Percentiles rank a stretch among this genome's conserved stretches.
Evolutionary conservation across 495 filamentous ascomycete genomes (phyloP).

Genomic region (Geopyxis carbonaria): DNA sequence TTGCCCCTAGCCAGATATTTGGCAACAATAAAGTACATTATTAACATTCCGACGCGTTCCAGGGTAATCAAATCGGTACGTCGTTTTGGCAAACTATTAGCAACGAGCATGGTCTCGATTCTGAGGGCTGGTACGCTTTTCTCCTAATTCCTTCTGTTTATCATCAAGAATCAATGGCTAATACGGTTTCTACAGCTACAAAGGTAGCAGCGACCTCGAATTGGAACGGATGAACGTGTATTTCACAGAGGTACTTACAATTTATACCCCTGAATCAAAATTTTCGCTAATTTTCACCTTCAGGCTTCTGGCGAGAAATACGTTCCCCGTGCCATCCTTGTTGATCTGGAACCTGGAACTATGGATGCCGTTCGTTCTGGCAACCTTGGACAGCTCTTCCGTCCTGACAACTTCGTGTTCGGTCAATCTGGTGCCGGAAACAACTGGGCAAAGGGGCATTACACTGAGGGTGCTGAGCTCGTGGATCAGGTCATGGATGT

Average conservation of each 20-base stretch:
- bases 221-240: constrained; percentile 99
- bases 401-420: constrained; percentile 99
- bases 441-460: constrained; percentile 99
- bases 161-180: constrained; percentile 10
- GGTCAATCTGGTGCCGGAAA: constrained; percentile 99
- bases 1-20: constrained; percentile 10
- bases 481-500: constrained; percentile 98
- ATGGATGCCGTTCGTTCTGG: constrained; percentile 99
- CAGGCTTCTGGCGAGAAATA: constrained; percentile 95
- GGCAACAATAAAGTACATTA: no score
- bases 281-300: no score
- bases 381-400: constrained; percentile 98
- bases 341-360: constrained; percentile 96
- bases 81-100: constrained; percentile 99
- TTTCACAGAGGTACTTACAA: constrained; percentile 84
- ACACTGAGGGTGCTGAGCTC: constrained; percentile 98
- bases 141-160: constrained; percentile 2
- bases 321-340: constrained; percentile 96
- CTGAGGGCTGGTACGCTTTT: constrained; percentile 81
- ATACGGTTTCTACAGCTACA: constrained; percentile 47
- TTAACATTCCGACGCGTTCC: no score
- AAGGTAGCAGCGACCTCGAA: constrained; percentile 95
- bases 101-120: constrained; percentile 97
- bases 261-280: no score
- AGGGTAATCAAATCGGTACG: constrained; percentile 99